Conservation (phyloP, 73 alveolate species). For the Paramecium octaurelia region DNA sequence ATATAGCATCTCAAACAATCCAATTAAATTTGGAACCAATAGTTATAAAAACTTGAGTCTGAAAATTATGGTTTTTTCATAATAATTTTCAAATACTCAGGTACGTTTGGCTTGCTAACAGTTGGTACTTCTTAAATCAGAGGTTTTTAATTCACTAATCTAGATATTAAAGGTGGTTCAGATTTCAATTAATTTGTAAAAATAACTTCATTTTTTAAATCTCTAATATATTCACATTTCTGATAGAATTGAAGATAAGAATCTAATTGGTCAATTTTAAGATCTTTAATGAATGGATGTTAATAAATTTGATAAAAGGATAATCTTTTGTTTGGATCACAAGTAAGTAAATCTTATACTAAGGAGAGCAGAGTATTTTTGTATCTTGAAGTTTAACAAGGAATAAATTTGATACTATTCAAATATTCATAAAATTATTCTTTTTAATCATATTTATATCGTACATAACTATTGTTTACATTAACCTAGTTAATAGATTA, state of each 20-base stretch:
- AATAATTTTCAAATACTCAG: background rate
- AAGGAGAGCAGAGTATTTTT: background rate
- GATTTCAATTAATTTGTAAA: no score
- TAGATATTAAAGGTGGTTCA: no score
- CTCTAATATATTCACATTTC: background rate
- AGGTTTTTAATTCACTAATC: no score
- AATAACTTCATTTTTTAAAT: background rate
- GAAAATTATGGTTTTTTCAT: background rate
- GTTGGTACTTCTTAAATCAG: no score
- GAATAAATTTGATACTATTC: background rate
- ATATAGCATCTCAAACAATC: background rate
- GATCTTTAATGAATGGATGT: background rate
- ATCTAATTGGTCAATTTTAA: no score
- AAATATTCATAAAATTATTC: background rate
- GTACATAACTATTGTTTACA: background rate
- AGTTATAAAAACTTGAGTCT: background rate
- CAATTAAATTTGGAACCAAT: background rate
- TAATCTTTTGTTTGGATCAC: background rate
- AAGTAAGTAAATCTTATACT: background rate
- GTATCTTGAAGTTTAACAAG: background rate
- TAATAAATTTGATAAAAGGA: background rate
- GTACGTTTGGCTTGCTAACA: no score
- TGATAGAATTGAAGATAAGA: background rate
- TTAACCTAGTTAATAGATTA: background rate
- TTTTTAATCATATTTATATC: background rate